phyloP scores from a whole-genome alignment of 495 filamentous ascomycete species.

The Aspergillus indologenus region DNA sequence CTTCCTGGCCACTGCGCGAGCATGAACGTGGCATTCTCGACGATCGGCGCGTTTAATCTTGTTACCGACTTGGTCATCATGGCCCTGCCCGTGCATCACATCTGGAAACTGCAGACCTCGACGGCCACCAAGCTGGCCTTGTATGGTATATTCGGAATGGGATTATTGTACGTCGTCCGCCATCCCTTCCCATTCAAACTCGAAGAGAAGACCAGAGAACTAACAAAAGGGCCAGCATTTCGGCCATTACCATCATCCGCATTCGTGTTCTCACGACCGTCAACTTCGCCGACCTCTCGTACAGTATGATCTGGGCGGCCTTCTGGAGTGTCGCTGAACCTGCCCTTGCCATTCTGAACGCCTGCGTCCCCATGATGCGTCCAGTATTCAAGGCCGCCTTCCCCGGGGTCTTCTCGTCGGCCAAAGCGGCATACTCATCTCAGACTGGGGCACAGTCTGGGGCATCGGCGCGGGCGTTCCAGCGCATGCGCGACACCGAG shows the following conservation, averaged over 20 bases:
- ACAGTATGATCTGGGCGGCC: constrained; percentile 28
- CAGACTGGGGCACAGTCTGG: constrained; percentile 7
- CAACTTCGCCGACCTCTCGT: constrained; percentile 21
- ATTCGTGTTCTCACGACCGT: constrained; percentile 22
- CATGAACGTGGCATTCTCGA: constrained; percentile 24
- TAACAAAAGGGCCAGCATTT: constrained; percentile 14
- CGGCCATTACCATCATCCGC: constrained; percentile 25
- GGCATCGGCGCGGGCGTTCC: constrained; percentile 8
- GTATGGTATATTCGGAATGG: constrained; percentile 21
- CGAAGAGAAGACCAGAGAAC: not conserved
- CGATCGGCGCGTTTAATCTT: constrained; percentile 33
- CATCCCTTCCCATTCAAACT: not conserved
- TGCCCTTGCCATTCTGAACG: constrained; percentile 20
- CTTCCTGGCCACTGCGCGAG: constrained; percentile 20
- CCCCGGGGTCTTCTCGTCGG: constrained; percentile 16
- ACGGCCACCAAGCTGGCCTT: constrained; percentile 21
- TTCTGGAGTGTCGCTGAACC: constrained; percentile 28
- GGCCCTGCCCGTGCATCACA: constrained; percentile 38
- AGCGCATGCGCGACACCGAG: constrained; percentile 17
- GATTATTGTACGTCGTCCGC: constrained; percentile 16
- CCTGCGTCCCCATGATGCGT: constrained; percentile 26
- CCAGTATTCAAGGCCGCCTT: constrained; percentile 20
- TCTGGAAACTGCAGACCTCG: constrained; percentile 35
- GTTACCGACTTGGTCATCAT: constrained; percentile 43
- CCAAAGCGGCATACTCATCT: constrained; percentile 14